Evolutionary conservation across 163 green algal genomes (phyloP), one percentile per base, ranked within the genome.

Genomic region (Scenedesmus sp.): DNA sequence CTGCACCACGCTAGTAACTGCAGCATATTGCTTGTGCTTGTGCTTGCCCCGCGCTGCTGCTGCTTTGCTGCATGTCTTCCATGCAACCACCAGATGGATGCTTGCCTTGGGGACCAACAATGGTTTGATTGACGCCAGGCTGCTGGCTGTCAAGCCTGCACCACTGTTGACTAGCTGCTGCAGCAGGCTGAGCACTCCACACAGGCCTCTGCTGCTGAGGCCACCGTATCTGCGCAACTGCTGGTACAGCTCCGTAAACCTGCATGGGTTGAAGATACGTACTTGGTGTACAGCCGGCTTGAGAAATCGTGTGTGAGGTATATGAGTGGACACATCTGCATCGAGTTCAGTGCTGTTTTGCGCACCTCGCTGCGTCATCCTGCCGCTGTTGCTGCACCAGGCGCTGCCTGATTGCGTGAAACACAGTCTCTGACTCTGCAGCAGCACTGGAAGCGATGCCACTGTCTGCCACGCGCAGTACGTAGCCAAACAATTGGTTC

Each of bases 301-400:
- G 9, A 24, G 15, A n/a, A n/a, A n/a, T n/a, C n/a, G n/a, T n/a
- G n/a, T n/a, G n/a, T n/a, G n/a, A 70, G 20, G 56, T 4, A 70
- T 33, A n/a, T n/a, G n/a, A n/a, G n/a, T 33, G 0, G 22, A 18
- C 18, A 16, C 37, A n/a, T 10, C 76, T 46, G 5, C 43, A 13
- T 13, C 9, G 42, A 59, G 5, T 1, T 12, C 4, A 13, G 30
- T 26, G 44, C 44, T 59, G 30, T 35, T 18, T 30, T 40, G n/a
- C 86, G 24, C 53, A 91, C 86, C 86, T 85, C 12, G 72, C 86
- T 26, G 86, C 86, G 20, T 91, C 86, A 18, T 85, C 86, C 49
- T 81, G 49, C n/a, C 86, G 81, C 20, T 86, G 20, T 40, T 86
- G 76, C 86, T 80, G 51, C 46, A 56, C 2, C 53, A 91, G 76